phyloP scores from a whole-genome alignment of 805 yeast species.

The Yarrowia sp. region DNA sequence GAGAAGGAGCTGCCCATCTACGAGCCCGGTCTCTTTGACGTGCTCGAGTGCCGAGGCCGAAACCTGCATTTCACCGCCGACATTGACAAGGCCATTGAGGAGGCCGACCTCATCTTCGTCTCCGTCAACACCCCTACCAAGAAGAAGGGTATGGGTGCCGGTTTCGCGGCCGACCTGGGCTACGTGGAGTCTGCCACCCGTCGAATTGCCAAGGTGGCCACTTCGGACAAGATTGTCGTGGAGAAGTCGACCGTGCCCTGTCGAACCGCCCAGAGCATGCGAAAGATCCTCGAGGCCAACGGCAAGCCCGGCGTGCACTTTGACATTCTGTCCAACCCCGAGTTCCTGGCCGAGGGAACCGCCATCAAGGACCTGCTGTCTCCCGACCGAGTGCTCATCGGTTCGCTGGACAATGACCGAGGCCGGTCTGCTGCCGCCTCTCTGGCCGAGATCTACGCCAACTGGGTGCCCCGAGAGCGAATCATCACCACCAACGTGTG shows the following conservation, averaged over 20 bases:
- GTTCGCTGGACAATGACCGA: constrained; percentile 45
- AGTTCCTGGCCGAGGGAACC: constrained; percentile 49
- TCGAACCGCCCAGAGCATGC: constrained; percentile 47
- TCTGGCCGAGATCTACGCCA: constrained; percentile 47
- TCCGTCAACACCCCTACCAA: constrained; percentile 49
- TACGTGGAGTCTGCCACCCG: constrained; percentile 48
- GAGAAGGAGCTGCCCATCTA: constrained; percentile 47
- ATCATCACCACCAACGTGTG: constrained; percentile 48
- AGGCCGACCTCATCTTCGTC: constrained; percentile 48
- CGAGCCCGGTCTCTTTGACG: constrained; percentile 48
- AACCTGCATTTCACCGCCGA: constrained; percentile 48
- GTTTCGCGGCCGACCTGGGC: constrained; percentile 48
- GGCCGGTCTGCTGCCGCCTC: constrained; percentile 48
- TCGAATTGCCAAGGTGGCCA: constrained; percentile 47
- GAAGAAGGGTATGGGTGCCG: constrained; percentile 47
- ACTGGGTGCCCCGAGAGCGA: constrained; percentile 47
- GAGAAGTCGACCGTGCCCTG: constrained; percentile 49
- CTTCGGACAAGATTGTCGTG: constrained; percentile 47
- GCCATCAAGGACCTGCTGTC: constrained; percentile 46
- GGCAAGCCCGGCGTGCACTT: constrained; percentile 47
- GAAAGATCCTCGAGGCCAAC: constrained; percentile 46
- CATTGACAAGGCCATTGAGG: constrained; percentile 46
- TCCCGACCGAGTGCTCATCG: constrained; percentile 48
- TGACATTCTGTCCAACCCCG: constrained; percentile 49
- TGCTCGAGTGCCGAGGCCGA: constrained; percentile 43